Evolutionary conservation across 2,329 filamentous ascomycete genomes (phyloP).

Genomic region (Trichoderma koningii): DNA sequence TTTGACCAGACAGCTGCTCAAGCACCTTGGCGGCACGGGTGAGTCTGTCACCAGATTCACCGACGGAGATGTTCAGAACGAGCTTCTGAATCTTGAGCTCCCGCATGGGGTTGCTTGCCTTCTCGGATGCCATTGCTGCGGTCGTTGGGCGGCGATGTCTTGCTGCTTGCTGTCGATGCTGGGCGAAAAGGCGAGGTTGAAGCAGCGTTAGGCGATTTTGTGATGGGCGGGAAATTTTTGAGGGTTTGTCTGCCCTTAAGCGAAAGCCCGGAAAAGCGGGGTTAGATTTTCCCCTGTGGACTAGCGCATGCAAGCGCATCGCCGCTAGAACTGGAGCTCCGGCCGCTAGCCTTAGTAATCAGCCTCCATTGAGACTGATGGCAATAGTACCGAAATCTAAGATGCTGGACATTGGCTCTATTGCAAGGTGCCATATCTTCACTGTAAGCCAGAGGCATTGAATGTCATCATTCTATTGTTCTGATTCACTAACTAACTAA

Average conservation of each 20-base stretch:
- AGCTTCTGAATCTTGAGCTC: constrained; percentile 99
- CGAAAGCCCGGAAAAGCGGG: constrained; percentile 35
- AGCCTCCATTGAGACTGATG: too few relatives aligned
- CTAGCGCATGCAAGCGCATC: constrained; percentile 34
- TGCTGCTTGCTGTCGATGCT: constrained; percentile 41
- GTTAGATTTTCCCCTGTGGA: constrained; percentile 3
- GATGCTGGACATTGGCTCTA: too few relatives aligned
- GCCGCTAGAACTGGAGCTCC: background rate
- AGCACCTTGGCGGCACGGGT: constrained; percentile 99
- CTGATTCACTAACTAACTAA: background rate
- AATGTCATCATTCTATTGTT: too few relatives aligned
- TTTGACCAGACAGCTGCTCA: constrained; percentile 99
- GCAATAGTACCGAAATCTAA: too few relatives aligned
- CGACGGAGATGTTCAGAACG: constrained; percentile 98
- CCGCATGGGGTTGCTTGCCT: constrained; percentile 97
- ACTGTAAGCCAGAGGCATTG: too few relatives aligned
- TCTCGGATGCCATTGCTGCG: constrained; percentile 65
- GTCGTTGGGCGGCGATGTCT: constrained; percentile 41
- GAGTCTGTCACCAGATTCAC: constrained; percentile 99
- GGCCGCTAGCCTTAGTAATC: background rate
- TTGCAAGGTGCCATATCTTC: background rate
- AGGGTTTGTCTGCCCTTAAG: constrained; percentile 48
- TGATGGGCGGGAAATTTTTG: constrained; percentile 41
- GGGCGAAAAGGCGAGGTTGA: constrained; percentile 34
- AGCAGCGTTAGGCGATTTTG: constrained; percentile 38